Base-by-base conservation (phyloP, 2,329 filamentous ascomycete genomes). In the Verticillium tricorpus region DNA sequence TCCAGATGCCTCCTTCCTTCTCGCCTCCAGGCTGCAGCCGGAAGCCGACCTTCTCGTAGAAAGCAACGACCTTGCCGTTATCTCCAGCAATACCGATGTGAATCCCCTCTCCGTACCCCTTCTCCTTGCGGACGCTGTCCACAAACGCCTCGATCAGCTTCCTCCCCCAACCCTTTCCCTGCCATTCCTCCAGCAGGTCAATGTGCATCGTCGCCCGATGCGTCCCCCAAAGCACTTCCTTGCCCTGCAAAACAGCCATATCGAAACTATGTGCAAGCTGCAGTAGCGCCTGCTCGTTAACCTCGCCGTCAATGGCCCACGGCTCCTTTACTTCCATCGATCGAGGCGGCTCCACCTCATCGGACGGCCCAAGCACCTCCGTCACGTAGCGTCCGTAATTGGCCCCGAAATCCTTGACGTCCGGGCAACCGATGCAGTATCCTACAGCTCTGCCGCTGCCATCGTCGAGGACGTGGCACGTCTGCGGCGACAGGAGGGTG, bases 141-240 rank as follows among this genome's bases (percentile, higher is more conserved):
- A 80, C 71, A 64, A 81, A 80, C 63, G 57, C 62, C 55, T 76
- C 74, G 57, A 80, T 71, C 71, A 79, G 60, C 71, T 70, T 70
- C 61, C 73, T 68, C 5, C 81, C 80, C 79, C 79, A 82, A 1
- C 80, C 80, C 32, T 68, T 63, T 0, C 74, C 73, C 71, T 80
- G 78, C 66, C 68, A 78, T 61, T 62, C 67, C 32, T 73, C 73
- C 61, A 83, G 68, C 65, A 83, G 63, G 64, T 83, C 78, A 59
- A 83, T 80, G 69, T 83, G 81, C 79, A 83, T 75, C 62, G 79
- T 82, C 4, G 75, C 79, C 62, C 73, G 68, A 65, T 74, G 80
- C 58, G 65, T 66, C 25, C 65, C 61, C 17, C 68, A 71, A 56
- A 79, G 62, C 58, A 72, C 73, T 63, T 68, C 70, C 63, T 75